Evolutionary conservation across 2,329 filamentous ascomycete species (phyloP).

Genomic region (Cercospora berteroae): DNA sequence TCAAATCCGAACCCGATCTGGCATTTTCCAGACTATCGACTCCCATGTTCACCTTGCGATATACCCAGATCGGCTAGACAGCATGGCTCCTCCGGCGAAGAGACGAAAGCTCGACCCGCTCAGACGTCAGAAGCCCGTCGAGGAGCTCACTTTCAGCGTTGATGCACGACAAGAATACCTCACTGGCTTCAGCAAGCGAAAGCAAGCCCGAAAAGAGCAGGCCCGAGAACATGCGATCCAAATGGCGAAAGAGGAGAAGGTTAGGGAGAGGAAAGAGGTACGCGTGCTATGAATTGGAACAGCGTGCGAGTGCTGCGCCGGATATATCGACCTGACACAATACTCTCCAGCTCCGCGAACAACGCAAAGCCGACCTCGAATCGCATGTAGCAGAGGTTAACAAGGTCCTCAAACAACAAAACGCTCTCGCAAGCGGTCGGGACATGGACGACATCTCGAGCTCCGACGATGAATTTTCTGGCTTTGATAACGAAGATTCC

Average conservation of each 20-base stretch:
- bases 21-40: conserved; percentile 12
- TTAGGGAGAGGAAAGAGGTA: conserved; percentile 74
- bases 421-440: conserved; percentile 32
- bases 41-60: neutral
- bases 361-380: conserved; percentile 77
- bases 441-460: conserved; percentile 36
- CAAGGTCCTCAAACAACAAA: conserved; percentile 62
- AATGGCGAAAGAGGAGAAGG: conserved; percentile 72
- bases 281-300: conserved; percentile 20
- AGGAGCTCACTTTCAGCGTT: conserved; percentile 79
- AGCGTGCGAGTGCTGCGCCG: neutral
- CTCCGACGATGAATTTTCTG: conserved; percentile 25
- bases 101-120: conserved; percentile 14
- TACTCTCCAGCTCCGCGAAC: conserved; percentile 69
- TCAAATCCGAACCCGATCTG: neutral
- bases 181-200: conserved; percentile 96
- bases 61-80: neutral
- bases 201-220: conserved; percentile 76
- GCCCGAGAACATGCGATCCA: conserved; percentile 79
- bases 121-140: conserved; percentile 11
- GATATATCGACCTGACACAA: neutral
- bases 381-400: conserved; percentile 77
- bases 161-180: conserved; percentile 80
- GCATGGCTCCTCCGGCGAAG: conserved; percentile 13
- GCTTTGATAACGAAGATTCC: conserved; percentile 21